Base-by-base conservation (phyloP, 805 yeast genomes). In the Kazachstania viticola region DNA sequence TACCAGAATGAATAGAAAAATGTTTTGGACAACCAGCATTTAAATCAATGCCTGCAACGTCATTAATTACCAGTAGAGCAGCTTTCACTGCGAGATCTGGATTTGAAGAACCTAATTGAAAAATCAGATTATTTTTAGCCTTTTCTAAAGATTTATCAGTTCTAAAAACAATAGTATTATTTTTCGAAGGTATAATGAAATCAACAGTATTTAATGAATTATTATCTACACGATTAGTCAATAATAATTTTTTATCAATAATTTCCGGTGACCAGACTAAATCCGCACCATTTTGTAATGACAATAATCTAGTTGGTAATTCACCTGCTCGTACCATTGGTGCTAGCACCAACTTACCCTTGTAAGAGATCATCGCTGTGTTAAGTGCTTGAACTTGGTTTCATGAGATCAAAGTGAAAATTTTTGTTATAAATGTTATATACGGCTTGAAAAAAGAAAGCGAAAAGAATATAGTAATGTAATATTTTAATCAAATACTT, bases 241-340 rank as follows among this genome's bases (percentile, higher is more conserved):
- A 70, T 15, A 85, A 48, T 23, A 91, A 56, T 52, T 84, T 85
- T 53, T 78, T 81, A 53, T 91, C 98, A 15, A 91, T 71, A 38
- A 87, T 79, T 54, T 91, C 98, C 0, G 98, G 98, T 12, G 67
- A 73, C 98, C 98, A 91, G 4, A 91, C 97, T 29, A 88, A 62
- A 55, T 91, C 97, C 0, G 95, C 95, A 3, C 95, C 96, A 51
- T 82, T 67, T 41, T 69, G 71, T 16, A 91, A 64, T 0, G 95
- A 77, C 41, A 87, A 52, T 6, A 88, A 64, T 34, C 98, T 65
- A 7, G 85, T 77, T 5, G 98, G 97, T 4, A 91, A 69, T 59
- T 91, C 98, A 9, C 97, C 95, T 25, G 88, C 80, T 22, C 98
- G 66, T 31, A 88, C 95, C 98, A 88, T 88, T 0, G 98, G 98